Conservation (phyloP, 352 stramenopile species). For the Phytophthora agathidicida region DNA sequence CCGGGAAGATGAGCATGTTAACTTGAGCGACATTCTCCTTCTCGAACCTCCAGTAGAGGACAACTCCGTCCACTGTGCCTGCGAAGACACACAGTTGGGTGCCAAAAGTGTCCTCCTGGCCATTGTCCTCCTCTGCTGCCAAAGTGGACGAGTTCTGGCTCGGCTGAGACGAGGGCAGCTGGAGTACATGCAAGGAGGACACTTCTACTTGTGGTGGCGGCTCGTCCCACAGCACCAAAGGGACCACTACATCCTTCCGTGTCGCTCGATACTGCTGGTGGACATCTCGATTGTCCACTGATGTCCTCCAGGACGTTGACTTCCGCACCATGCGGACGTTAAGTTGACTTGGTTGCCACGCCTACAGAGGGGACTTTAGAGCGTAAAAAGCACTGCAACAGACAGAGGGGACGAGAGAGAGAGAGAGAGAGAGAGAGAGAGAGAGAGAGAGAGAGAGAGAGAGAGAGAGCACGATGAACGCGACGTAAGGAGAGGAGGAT, state of each 20-base stretch:
- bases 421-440: neutral
- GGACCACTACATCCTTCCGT: constrained; percentile 62
- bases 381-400: neutral
- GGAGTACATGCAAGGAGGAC: constrained; percentile 64
- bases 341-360: neutral
- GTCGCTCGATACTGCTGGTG: neutral
- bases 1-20: constrained; percentile 62
- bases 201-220: constrained; percentile 59
- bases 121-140: constrained; percentile 40
- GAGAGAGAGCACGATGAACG: neutral
- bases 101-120: constrained; percentile 33
- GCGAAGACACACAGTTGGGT: constrained; percentile 73
- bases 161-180: constrained; percentile 67
- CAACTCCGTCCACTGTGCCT: constrained; percentile 62
- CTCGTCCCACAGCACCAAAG: constrained; percentile 74
- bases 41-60: constrained; percentile 81
- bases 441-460: neutral
- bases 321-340: constrained; percentile 24
- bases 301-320: constrained; percentile 18
- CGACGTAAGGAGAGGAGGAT: too few relatives aligned
- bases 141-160: constrained; percentile 62
- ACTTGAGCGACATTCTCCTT: constrained; percentile 65
- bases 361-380: constrained; percentile 5
- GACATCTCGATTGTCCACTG: constrained; percentile 14
- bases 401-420: constrained; percentile 1